These are phyloP conservation scores for Fusarium keratoplasticum DNA, from an alignment of 2,329 filamentous ascomycete species.

Conservation along the genomic window DNA sequence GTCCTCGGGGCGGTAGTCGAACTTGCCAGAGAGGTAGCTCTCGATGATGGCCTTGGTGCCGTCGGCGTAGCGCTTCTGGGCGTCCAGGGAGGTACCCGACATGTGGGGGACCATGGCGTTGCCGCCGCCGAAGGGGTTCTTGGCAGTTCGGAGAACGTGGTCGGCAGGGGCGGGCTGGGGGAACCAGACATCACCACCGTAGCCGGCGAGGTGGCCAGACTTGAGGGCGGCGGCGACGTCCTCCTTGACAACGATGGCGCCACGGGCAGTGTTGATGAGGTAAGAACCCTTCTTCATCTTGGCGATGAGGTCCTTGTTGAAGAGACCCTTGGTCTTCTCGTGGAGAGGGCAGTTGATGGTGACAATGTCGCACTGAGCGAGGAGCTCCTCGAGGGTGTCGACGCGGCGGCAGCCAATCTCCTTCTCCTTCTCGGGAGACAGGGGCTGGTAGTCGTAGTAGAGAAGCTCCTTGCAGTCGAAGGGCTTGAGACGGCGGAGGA, in stretches of 20 bases:
- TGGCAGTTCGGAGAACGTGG: slow-evolving; percentile 90
- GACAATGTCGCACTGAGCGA: slow-evolving; percentile 94
- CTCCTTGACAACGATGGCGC: slow-evolving; percentile 99
- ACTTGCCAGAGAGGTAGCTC: slow-evolving; percentile 87
- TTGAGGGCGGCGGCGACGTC: slow-evolving; percentile 95
- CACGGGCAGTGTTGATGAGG: slow-evolving; percentile 98
- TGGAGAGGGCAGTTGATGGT: slow-evolving; percentile 99
- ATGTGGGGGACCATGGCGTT: slow-evolving; percentile 99
- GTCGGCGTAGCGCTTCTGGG: slow-evolving; percentile 90
- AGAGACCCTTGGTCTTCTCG: slow-evolving; percentile 95
- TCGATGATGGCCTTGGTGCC: slow-evolving; percentile 91
- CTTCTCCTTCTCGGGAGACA: slow-evolving; percentile 85
- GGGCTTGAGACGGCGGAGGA: slow-evolving; percentile 92
- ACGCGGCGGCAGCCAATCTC: slow-evolving; percentile 96
- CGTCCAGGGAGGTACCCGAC: slow-evolving; percentile 98
- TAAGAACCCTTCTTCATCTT: slow-evolving; percentile 99
- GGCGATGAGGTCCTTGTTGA: slow-evolving; percentile 97
- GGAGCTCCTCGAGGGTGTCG: slow-evolving; percentile 90
- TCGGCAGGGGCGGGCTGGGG: slow-evolving; percentile 95
- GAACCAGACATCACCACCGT: slow-evolving; percentile 95
- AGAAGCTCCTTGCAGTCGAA: slow-evolving; percentile 99
- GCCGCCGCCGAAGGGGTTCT: slow-evolving; percentile 95
- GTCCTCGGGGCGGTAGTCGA: slow-evolving; percentile 91
- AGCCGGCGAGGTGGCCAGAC: slow-evolving; percentile 89
- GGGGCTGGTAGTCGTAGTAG: slow-evolving; percentile 99